A percentile compares a stretch with the other conserved stretches of the same genome.
These are phyloP conservation scores for Aquilaria yunnanensis DNA, from an alignment of 345 rosid species.

Conservation along the genomic window DNA sequence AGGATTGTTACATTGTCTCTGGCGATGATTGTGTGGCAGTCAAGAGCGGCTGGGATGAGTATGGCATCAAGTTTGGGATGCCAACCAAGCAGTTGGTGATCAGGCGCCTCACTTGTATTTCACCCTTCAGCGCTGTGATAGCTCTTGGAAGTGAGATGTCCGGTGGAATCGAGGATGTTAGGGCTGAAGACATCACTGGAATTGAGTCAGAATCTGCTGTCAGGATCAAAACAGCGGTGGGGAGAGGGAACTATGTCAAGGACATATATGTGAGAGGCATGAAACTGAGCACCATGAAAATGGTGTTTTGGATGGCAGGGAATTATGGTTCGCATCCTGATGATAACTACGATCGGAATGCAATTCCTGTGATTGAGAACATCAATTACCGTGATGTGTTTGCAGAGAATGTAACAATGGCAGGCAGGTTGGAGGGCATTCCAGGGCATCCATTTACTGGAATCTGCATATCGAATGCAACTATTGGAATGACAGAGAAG, in stretches of 20 bases:
- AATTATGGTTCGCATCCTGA: constrained; percentile 71
- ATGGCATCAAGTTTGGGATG: constrained; percentile 55
- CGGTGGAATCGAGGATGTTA: constrained; percentile 73
- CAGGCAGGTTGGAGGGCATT: constrained; percentile 60
- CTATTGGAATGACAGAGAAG: constrained; percentile 35
- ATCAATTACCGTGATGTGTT: constrained; percentile 63
- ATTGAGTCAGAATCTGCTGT: constrained; percentile 69
- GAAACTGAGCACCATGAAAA: constrained; percentile 70
- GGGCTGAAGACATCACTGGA: constrained; percentile 74
- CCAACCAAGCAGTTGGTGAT: constrained; percentile 69
- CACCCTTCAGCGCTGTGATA: constrained; percentile 81
- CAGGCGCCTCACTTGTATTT: constrained; percentile 77
- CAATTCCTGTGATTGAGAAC: constrained; percentile 52
- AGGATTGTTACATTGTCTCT: constrained; percentile 76
- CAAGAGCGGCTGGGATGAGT: constrained; percentile 90
- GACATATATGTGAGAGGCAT: constrained; percentile 65
- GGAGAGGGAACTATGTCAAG: constrained; percentile 78
- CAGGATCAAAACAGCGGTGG: constrained; percentile 68
- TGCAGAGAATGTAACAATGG: constrained; percentile 71
- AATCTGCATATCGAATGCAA: constrained; percentile 76
- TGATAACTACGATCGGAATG: constrained; percentile 59
- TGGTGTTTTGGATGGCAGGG: constrained; percentile 92
- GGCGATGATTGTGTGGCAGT: constrained; percentile 90
- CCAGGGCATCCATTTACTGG: constrained; percentile 51
- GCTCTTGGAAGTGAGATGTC: constrained; percentile 95